These are phyloP conservation scores for Galerina marginata DNA, from an alignment of 768 basidiomycete genomes.

Conservation along the genomic window DNA sequence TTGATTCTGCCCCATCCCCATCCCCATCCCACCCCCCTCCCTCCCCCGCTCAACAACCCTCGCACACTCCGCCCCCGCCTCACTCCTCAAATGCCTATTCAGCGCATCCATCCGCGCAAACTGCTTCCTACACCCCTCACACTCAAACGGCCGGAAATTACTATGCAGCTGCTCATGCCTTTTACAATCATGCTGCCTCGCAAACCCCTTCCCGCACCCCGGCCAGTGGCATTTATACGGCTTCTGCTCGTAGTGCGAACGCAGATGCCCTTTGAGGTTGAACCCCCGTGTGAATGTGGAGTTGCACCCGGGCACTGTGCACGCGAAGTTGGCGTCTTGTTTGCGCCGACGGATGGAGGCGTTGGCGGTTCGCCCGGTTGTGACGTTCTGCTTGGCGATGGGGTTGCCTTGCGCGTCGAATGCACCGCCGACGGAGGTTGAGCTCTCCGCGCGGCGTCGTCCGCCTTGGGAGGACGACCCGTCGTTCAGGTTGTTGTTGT, in stretches of 20 bases:
- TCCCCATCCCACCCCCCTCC: conserved; percentile 14
- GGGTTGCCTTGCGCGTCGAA: conserved; percentile 2
- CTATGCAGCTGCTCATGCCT: conserved; percentile 94
- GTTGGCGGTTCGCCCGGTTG: conserved; percentile 87
- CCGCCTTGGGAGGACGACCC: conserved; percentile 18
- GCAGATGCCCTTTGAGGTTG: conserved; percentile 94
- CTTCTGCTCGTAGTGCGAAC: conserved; percentile 93
- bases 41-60: conserved; percentile 26
- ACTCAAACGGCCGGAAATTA: conserved; percentile 90
- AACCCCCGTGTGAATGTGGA: conserved; percentile 93
- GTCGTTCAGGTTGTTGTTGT: conserved; percentile 7
- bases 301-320: conserved; percentile 82
- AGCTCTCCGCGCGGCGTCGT: conserved; percentile 18
- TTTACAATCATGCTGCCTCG: conserved; percentile 95
- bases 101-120: conserved; percentile 96
- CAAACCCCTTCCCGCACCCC: conserved; percentile 93
- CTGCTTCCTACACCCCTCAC: conserved; percentile 90
- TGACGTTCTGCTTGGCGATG: conserved; percentile 80
- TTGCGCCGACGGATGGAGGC: conserved; percentile 87
- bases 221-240: conserved; percentile 96
- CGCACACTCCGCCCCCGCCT: conserved; percentile 35
- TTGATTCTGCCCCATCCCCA: background rate
- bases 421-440: conserved; percentile 14
- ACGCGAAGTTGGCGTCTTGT: conserved; percentile 85
- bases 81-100: conserved; percentile 70